These are phyloP conservation scores for Trichoderma asperellum DNA, from an alignment of 2,329 filamentous ascomycete species.

Conservation along the genomic window DNA sequence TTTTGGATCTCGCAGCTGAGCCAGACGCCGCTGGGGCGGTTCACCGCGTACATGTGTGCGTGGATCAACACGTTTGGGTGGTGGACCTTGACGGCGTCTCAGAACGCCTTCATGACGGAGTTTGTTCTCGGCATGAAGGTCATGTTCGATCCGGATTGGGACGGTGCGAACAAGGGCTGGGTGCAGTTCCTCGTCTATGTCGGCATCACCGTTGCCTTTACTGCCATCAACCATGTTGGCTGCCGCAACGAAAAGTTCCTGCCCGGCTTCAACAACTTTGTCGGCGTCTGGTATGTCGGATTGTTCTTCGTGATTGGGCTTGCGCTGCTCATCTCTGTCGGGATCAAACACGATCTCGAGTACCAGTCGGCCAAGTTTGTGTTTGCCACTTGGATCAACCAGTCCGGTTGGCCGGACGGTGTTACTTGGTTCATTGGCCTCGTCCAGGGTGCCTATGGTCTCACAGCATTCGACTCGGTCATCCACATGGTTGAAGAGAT, in stretches of 20 bases:
- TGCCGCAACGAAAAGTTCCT: constrained; percentile 49
- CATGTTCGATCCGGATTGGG: constrained; percentile 55
- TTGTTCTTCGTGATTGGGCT: constrained; percentile 58
- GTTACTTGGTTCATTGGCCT: constrained; percentile 63
- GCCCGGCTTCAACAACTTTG: constrained; percentile 59
- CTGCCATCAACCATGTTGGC: constrained; percentile 54
- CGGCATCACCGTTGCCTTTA: constrained; percentile 52
- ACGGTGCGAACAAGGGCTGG: constrained; percentile 52
- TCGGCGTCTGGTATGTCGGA: constrained; percentile 55
- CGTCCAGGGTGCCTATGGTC: constrained; percentile 58
- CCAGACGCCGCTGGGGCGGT: constrained; percentile 49
- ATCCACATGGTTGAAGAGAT: constrained; percentile 64
- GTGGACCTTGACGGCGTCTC: constrained; percentile 60
- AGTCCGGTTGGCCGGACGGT: constrained; percentile 56
- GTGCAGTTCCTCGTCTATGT: constrained; percentile 60
- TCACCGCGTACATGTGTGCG: constrained; percentile 59
- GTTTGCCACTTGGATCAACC: constrained; percentile 53
- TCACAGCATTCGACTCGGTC: constrained; percentile 62
- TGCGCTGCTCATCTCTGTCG: constrained; percentile 57
- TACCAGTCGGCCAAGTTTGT: constrained; percentile 57
- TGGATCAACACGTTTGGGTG: constrained; percentile 65
- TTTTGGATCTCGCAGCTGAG: constrained; percentile 54
- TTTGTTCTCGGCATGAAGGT: constrained; percentile 61
- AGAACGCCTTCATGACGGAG: constrained; percentile 61
- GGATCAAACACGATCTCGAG: constrained; percentile 46